Conservation (phyloP, 2,329 filamentous ascomycete genomes). For the Aureobasidium namibiae region DNA sequence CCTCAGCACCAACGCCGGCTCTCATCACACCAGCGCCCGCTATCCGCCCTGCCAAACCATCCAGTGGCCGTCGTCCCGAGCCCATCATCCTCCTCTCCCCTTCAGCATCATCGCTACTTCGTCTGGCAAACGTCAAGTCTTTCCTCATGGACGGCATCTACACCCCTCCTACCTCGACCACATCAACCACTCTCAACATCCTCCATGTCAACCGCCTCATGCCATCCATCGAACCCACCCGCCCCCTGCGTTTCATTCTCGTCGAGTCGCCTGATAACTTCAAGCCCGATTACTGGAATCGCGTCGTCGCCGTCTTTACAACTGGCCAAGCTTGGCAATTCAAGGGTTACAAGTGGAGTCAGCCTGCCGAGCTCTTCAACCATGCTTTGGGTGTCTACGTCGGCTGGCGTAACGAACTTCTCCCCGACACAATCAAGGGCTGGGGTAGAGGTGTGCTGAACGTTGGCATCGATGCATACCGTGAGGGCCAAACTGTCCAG, state of each 20-base stretch:
- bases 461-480: constrained; percentile 79
- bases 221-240: constrained; percentile 58
- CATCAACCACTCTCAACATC: constrained; percentile 60
- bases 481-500: constrained; percentile 36
- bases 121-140: constrained; percentile 90
- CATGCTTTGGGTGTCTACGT: constrained; percentile 83
- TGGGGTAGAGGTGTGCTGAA: constrained; percentile 81
- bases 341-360: constrained; percentile 94
- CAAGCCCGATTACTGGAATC: constrained; percentile 95
- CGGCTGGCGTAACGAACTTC: constrained; percentile 78
- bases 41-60: constrained; percentile 22
- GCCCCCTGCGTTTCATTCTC: constrained; percentile 85
- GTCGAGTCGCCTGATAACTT: constrained; percentile 91
- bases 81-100: constrained; percentile 97
- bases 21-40: constrained; percentile 21
- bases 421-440: constrained; percentile 67
- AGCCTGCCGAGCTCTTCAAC: constrained; percentile 78
- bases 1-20: constrained; percentile 22
- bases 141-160: constrained; percentile 85
- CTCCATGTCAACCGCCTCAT: constrained; percentile 76
- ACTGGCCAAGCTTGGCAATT: constrained; percentile 98
- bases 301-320: constrained; percentile 92
- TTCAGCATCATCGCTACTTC: constrained; percentile 86
- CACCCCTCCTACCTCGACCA: constrained; percentile 55
- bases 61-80: constrained; percentile 45